phyloP scores from a whole-genome alignment of 495 filamentous ascomycete species.

The Podospora appendiculata region DNA sequence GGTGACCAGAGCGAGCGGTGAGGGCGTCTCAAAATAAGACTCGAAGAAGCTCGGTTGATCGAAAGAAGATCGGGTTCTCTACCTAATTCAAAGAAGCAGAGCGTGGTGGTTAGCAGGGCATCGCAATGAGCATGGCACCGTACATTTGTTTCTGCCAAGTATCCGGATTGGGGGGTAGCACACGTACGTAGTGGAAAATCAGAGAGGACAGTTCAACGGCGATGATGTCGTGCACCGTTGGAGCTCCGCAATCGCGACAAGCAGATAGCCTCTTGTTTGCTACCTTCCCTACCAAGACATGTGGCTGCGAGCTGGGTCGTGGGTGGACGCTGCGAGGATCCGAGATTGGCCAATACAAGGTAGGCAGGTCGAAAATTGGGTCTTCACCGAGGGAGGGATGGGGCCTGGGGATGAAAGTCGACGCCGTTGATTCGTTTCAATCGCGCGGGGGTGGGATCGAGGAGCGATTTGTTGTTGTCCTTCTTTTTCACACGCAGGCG shows the following conservation, averaged over 20 bases:
- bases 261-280: neutral
- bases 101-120: too few species aligned
- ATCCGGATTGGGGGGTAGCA: neutral
- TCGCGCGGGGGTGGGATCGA: neutral
- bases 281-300: neutral
- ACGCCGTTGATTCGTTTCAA: too few species aligned
- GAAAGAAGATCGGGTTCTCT: neutral
- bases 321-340: neutral
- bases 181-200: neutral
- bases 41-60: neutral
- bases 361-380: too few species aligned
- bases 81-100: too few species aligned
- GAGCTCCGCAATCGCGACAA: conserved; percentile 6
- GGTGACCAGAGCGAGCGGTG: neutral
- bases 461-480: neutral
- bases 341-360: neutral
- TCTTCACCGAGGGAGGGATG: too few species aligned
- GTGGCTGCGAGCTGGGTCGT: neutral
- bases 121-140: too few species aligned
- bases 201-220: neutral
- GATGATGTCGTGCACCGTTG: conserved; percentile 1
- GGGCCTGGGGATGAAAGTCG: too few species aligned
- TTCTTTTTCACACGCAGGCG: neutral
- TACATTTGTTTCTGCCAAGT: too few species aligned
- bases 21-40: neutral